Evolutionary conservation across 2,329 filamentous ascomycete species (phyloP), one percentile per base, ranked within the genome.

Genomic region (Xylariaceae sp.): DNA sequence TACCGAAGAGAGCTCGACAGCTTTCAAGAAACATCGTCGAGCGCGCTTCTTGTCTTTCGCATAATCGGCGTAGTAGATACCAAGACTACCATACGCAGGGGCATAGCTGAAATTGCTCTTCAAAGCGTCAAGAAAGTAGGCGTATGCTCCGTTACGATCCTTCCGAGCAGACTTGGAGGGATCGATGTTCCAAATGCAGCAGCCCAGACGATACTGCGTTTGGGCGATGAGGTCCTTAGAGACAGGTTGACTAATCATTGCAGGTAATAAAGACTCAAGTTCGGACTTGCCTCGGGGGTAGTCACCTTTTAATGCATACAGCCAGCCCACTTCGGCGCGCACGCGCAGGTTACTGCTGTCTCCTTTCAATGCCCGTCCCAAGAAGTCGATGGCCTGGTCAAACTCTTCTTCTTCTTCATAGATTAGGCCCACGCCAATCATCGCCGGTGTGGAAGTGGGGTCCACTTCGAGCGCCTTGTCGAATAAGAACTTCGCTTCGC

Each of bases 381-480:
- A 73, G 63, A 96, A 97, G 28, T 87, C 81, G 38, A 92, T 84
- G 0, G 95, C 94, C 63, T 90, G 80, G 43, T 82, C 77, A 63
- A 89, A 97, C 57, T 97, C 88, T 63, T 96, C 88, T 59, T 96
- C 91, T 62, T 97, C 94, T 69, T 97, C 91, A 43, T 92, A 87
- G 39, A 99, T 93, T 19, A 97, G 73, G 1, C 94, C 95, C 33
- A 97, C 84, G 1, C 94, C 94, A 42, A 97, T 89, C 55, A 99
- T 75, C 2, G 92, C 92, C 31, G 84, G 75, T 0, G 91, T 95
- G 1, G 88, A 92, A 2, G 82, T 83, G 2, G 85, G 80, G 51
- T 95, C 90, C 22, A 88, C 82, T 44, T 82, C 76, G 1, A 99
- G 77, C 5, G 97, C 88, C 31, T 81, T 81, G 60, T 96, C 86